phyloP scores from a whole-genome alignment of 176 grass and related monocot genomes.

The Paspalum vaginatum region DNA sequence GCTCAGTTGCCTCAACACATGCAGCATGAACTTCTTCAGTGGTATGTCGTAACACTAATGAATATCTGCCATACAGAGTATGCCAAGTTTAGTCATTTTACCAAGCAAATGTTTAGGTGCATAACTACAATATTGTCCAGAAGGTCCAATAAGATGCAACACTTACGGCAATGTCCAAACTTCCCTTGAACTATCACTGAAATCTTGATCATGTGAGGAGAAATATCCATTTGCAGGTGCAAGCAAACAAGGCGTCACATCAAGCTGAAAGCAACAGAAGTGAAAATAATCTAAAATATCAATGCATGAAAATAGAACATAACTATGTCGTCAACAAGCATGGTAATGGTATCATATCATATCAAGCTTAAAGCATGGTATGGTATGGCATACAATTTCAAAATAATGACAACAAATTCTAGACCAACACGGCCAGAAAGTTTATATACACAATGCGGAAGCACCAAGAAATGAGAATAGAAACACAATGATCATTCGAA shows the following conservation, averaged over 20 bases:
- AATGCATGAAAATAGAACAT: conserved; percentile 19
- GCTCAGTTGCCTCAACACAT: conserved; percentile 82
- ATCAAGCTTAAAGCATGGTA: neutral
- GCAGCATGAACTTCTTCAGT: conserved; percentile 85
- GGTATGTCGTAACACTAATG: conserved; percentile 87
- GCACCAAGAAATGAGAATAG: neutral
- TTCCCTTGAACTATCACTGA: conserved; percentile 44
- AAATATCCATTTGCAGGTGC: conserved; percentile 66
- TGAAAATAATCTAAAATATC: conserved; percentile 25
- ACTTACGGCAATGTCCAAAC: conserved; percentile 95
- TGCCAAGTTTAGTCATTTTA: neutral
- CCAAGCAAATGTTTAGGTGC: neutral
- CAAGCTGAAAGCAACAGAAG: conserved; percentile 69
- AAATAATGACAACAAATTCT: conserved; percentile 23
- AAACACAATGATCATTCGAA: neutral
- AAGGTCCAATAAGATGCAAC: conserved; percentile 30
- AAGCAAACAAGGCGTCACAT: conserved; percentile 89
- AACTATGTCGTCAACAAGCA: neutral
- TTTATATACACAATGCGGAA: neutral
- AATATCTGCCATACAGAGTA: conserved; percentile 65
- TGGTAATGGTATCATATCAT: too few relatives aligned
- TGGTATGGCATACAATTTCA: neutral
- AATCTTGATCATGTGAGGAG: conserved; percentile 44
- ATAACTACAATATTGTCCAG: conserved; percentile 6
- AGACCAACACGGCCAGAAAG: conserved; percentile 21